Conservation (phyloP, 2,329 filamentous ascomycete genomes). For the Pseudogymnoascus sp. region DNA sequence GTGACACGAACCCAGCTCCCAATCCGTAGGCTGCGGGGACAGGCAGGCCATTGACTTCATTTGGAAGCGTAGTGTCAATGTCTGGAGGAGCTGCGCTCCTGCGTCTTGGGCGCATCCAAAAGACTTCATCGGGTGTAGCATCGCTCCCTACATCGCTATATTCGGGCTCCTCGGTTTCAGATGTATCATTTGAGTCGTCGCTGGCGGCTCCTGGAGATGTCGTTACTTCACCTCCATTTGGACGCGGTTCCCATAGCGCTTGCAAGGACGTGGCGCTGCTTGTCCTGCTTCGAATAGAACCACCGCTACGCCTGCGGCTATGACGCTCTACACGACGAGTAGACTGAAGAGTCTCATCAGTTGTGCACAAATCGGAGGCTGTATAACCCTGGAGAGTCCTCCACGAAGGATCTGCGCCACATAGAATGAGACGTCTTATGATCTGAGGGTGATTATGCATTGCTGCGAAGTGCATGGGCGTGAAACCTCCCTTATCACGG, state of each 20-base stretch:
- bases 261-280: constrained; percentile 61
- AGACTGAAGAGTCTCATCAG: constrained; percentile 55
- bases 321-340: constrained; percentile 57
- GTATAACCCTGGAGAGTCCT: constrained; percentile 64
- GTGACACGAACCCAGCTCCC: constrained; percentile 37
- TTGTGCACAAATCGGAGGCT: constrained; percentile 63
- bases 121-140: constrained; percentile 24
- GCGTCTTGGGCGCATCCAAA: constrained; percentile 30
- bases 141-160: constrained; percentile 25
- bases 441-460: constrained; percentile 71
- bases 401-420: constrained; percentile 64
- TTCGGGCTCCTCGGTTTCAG: constrained; percentile 30
- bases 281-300: constrained; percentile 50
- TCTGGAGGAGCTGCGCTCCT: constrained; percentile 18
- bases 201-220: constrained; percentile 34
- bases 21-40: constrained; percentile 17
- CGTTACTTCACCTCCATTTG: constrained; percentile 33
- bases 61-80: neutral
- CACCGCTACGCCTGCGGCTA: constrained; percentile 59
- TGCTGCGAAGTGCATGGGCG: constrained; percentile 73
- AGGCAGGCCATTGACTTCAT: constrained; percentile 17
- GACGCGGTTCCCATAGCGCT: constrained; percentile 57
- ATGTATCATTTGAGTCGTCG: constrained; percentile 37
- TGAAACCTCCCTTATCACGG: constrained; percentile 72
- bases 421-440: constrained; percentile 64